These are phyloP conservation scores for Gremmenia infestans DNA, from an alignment of 2,329 filamentous ascomycete genomes.

Conservation along the genomic window DNA sequence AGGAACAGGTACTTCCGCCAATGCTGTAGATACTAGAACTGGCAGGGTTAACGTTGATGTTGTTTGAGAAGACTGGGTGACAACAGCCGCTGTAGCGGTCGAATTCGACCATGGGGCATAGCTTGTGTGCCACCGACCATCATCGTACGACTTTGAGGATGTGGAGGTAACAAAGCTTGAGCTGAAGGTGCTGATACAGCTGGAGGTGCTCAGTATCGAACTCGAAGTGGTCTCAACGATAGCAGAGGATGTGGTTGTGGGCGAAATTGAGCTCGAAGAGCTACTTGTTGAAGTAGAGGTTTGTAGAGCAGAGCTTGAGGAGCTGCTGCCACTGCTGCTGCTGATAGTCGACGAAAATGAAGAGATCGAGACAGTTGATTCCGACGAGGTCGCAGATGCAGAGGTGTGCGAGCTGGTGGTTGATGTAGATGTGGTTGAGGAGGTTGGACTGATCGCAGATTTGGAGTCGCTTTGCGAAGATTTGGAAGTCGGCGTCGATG, in stretches of 20 bases:
- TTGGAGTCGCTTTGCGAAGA: background rate
- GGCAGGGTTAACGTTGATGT: background rate
- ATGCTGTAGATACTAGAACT: background rate
- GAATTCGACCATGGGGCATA: slow-evolving; percentile 28
- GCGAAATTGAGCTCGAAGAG: background rate
- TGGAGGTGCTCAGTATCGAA: too few species aligned
- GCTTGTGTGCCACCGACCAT: slow-evolving; percentile 30
- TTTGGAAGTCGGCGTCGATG: slow-evolving; percentile 1
- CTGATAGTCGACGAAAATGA: background rate
- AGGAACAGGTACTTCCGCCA: background rate
- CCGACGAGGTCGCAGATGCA: background rate
- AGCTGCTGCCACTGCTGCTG: background rate
- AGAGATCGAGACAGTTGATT: background rate
- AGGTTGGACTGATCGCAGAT: background rate
- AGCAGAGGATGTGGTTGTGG: background rate
- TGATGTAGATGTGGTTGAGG: background rate
- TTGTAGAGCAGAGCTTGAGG: background rate
- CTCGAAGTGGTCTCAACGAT: background rate
- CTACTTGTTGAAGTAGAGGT: background rate
- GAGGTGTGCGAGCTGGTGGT: background rate
- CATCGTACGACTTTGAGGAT: slow-evolving; percentile 17
- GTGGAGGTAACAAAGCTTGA: slow-evolving; percentile 6
- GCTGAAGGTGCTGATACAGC: background rate
- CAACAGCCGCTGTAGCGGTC: slow-evolving; percentile 8
- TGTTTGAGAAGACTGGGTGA: background rate